phyloP scores from a whole-genome alignment of 176 grass and related monocot genomes.

The Olyra latifolia region DNA sequence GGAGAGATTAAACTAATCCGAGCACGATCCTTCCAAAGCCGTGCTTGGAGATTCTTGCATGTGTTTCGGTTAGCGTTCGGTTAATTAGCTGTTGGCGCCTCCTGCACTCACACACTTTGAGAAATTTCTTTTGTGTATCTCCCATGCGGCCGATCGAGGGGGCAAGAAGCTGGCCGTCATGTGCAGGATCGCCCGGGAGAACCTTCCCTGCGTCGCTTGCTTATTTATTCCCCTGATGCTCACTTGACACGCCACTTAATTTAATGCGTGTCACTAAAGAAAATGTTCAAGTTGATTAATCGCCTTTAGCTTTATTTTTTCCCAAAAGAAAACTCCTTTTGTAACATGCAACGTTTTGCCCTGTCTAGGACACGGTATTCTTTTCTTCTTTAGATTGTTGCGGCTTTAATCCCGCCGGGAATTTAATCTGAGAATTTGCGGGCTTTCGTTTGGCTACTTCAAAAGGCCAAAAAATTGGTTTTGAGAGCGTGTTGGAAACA shows the following conservation, averaged over 20 bases:
- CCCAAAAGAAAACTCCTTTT: background rate
- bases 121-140: slow-evolving; percentile 16
- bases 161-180: slow-evolving; percentile 19
- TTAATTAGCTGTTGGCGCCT: slow-evolving; percentile 13
- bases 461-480: too few relatives aligned
- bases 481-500: too few relatives aligned
- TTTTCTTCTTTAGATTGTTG: too few relatives aligned
- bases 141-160: slow-evolving; percentile 16
- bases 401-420: too few relatives aligned
- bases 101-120: slow-evolving; percentile 13
- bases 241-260: slow-evolving; percentile 9
- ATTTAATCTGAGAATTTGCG: too few relatives aligned
- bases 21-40: slow-evolving; percentile 36
- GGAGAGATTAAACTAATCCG: background rate
- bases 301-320: background rate
- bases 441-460: too few relatives aligned
- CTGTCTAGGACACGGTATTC: too few relatives aligned
- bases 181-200: slow-evolving; percentile 36
- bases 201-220: slow-evolving; percentile 9
- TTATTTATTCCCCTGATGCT: slow-evolving; percentile 22
- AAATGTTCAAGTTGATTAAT: background rate
- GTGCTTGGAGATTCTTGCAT: slow-evolving; percentile 45
- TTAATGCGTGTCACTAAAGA: background rate
- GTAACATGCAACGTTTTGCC: background rate
- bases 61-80: slow-evolving; percentile 40